These are phyloP conservation scores for Monilinia fructigena DNA, from an alignment of 2,329 filamentous ascomycete genomes.

Conservation along the genomic window DNA sequence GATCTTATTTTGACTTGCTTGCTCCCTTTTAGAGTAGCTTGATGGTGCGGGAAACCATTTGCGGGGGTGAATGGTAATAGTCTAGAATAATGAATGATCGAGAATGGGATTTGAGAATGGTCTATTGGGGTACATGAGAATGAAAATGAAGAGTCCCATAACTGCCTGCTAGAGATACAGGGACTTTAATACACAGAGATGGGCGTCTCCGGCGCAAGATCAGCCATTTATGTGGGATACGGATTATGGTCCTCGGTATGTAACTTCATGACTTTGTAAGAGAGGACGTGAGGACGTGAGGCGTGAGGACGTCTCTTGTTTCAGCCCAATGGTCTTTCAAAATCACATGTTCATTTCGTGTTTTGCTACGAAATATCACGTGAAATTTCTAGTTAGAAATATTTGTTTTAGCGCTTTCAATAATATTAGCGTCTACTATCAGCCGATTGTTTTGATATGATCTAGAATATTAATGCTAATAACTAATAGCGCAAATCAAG, in stretches of 20 bases:
- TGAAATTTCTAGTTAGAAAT: background rate
- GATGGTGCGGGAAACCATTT: too few species aligned
- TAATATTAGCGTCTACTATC: background rate
- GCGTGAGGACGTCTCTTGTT: background rate
- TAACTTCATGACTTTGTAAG: background rate
- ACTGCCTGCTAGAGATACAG: conserved; percentile 2
- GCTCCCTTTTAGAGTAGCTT: too few species aligned
- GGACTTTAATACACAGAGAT: background rate
- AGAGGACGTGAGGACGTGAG: too few species aligned
- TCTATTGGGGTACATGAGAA: too few species aligned
- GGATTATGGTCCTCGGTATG: background rate
- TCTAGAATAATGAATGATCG: too few species aligned
- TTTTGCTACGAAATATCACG: background rate
- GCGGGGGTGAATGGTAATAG: too few species aligned
- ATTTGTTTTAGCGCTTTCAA: background rate
- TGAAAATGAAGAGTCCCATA: conserved; percentile 2
- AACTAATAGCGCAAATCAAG: background rate
- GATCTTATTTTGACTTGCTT: too few species aligned
- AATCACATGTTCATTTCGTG: background rate
- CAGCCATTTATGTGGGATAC: conserved; percentile 4
- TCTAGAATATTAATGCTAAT: conserved; percentile 3
- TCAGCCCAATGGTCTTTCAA: background rate
- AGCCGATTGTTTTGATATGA: too few species aligned
- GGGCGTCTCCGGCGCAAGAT: background rate
- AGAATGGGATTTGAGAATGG: too few species aligned